These are phyloP conservation scores for Physaria fendleri DNA, from an alignment of 345 rosid genomes.

Conservation along the genomic window DNA sequence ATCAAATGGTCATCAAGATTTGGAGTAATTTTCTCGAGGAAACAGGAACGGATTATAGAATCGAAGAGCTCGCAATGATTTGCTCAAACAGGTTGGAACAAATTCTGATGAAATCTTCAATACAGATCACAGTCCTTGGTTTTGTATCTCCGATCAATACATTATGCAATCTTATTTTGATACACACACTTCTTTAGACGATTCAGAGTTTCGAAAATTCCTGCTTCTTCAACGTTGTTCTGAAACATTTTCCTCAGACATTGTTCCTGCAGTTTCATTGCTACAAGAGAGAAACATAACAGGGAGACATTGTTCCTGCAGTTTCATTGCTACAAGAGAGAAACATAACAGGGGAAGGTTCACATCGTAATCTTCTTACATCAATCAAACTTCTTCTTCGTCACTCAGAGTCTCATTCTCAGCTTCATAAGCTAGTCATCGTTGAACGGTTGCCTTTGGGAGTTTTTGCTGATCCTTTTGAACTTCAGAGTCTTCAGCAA, in stretches of 20 bases:
- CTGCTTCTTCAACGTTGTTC: constrained; percentile 29
- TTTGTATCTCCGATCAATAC: constrained; percentile 31
- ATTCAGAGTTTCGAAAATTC: constrained; percentile 43
- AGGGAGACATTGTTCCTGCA: constrained; percentile 32
- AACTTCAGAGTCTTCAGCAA: constrained; percentile 60
- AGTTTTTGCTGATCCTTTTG: constrained; percentile 87
- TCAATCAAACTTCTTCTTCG: constrained; percentile 38
- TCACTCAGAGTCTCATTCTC: constrained; percentile 25
- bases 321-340: constrained; percentile 35
- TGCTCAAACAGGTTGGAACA: background rate
- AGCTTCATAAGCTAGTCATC: constrained; percentile 41
- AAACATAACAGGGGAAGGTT: constrained; percentile 69
- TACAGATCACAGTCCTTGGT: background rate
- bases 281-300: constrained; percentile 37
- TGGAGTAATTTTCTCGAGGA: no score
- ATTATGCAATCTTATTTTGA: constrained; percentile 54
- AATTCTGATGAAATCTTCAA: background rate
- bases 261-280: constrained; percentile 25
- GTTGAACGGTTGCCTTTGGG: constrained; percentile 73
- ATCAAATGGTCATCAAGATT: no score
- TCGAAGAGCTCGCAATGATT: no score
- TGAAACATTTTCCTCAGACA: no score
- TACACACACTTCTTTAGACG: constrained; percentile 36
- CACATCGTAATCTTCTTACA: constrained; percentile 67
- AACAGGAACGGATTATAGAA: no score